Percentiles rank a stretch among this genome's conserved stretches.
Evolutionary conservation across 768 basidiomycete genomes (phyloP).

Genomic region (Pisolithus microcarpus): DNA sequence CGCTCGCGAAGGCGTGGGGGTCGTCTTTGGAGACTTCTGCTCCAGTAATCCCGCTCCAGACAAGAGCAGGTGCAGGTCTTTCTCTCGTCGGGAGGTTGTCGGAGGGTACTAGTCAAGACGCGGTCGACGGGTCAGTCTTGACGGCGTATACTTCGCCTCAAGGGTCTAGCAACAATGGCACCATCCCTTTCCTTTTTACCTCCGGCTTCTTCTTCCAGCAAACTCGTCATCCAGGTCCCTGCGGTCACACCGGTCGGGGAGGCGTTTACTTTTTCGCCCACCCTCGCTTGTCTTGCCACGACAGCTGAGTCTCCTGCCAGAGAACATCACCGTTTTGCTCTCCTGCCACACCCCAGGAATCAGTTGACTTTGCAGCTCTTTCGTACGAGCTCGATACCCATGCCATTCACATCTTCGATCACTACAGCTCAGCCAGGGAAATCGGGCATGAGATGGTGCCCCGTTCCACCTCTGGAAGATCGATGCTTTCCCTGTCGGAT

Average conservation of each 20-base stretch:
- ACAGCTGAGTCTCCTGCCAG: constrained; percentile 54
- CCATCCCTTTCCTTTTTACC: constrained; percentile 73
- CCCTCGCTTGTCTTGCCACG: constrained; percentile 60
- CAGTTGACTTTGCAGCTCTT: constrained; percentile 67
- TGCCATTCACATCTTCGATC: constrained; percentile 88
- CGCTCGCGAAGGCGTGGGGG: constrained; percentile 61
- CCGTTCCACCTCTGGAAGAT: constrained; percentile 26
- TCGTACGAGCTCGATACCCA: constrained; percentile 70
- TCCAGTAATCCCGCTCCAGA: constrained; percentile 65
- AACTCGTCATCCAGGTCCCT: constrained; percentile 81
- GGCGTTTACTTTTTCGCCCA: constrained; percentile 66
- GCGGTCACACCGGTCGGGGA: constrained; percentile 60
- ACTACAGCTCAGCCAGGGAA: constrained; percentile 74
- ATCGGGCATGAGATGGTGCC: constrained; percentile 47
- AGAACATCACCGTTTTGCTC: constrained; percentile 64
- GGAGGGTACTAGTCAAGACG: constrained; percentile 69
- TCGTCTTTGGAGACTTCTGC: constrained; percentile 36
- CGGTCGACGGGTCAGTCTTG: constrained; percentile 49
- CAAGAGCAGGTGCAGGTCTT: constrained; percentile 77
- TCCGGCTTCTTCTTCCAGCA: constrained; percentile 48
- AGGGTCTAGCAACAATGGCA: constrained; percentile 81
- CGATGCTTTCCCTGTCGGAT: constrained; percentile 34
- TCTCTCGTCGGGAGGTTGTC: constrained; percentile 73
- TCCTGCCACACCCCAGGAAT: constrained; percentile 82
- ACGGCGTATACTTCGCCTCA: constrained; percentile 77